Evolutionary conservation across 2,329 filamentous ascomycete species (phyloP).

Genomic region (Fusarium devonianum): DNA sequence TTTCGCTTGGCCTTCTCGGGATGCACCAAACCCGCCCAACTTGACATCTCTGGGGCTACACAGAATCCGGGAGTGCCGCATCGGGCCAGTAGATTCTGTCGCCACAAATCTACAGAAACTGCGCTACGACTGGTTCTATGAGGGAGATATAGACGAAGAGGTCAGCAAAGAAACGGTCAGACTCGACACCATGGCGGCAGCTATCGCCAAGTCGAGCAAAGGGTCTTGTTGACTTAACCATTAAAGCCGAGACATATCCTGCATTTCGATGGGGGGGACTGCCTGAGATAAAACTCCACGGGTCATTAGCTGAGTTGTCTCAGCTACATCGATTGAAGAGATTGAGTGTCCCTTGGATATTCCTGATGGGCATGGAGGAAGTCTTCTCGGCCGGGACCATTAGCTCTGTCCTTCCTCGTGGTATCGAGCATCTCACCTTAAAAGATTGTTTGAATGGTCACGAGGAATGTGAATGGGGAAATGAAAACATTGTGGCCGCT

Average conservation of each 20-base stretch:
- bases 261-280: not conserved
- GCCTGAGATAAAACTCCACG: not conserved
- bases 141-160: not conserved
- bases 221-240: not conserved
- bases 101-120: not conserved
- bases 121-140: slow-evolving; percentile 16
- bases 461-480: not conserved
- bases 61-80: slow-evolving; percentile 12
- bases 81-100: slow-evolving; percentile 6
- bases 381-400: not conserved
- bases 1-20: slow-evolving; percentile 9
- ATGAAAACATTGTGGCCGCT: not conserved
- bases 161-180: not conserved
- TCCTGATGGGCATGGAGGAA: not conserved
- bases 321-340: not conserved
- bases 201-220: not conserved
- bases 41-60: slow-evolving; percentile 9
- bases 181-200: not conserved
- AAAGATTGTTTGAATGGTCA: not conserved
- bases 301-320: not conserved
- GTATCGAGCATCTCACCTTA: not conserved
- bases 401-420: not conserved
- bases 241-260: not conserved
- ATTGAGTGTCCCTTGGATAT: not conserved
- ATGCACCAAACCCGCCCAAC: not conserved